Evolutionary conservation across 495 filamentous ascomycete genomes (phyloP), one percentile per base, ranked within the genome.

Genomic region (Rhypophila decipiens): DNA sequence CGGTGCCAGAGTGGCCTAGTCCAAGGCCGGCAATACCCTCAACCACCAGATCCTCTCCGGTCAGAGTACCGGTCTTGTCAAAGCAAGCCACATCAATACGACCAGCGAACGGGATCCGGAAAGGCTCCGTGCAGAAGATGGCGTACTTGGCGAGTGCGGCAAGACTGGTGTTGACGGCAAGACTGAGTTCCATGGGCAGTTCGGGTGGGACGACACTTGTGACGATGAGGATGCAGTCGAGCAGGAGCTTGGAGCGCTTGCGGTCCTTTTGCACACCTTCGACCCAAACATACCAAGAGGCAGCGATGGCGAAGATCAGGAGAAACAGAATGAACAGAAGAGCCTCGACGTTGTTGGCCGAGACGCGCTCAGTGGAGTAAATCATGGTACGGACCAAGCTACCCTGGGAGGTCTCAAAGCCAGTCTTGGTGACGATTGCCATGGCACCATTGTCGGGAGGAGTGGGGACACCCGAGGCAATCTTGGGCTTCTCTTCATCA

Each of bases 241-340:
- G 80, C 47, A 99, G 78, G 24, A 99, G 78, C 77, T 99, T 99
- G 18, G 89, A 96, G 48, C 93, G 82, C 75, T 97, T 96, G 57
- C 93, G 84, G 63, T 97, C 91, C 70, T 84, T 85, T 46, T 76
- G 68, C 31, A 97, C 90, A 69, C 93, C 93, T 66, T 99, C 91
- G 49, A 89, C 80, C 93, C 93, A 99, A 40, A 99, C 93, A 63
- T 99, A 99, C 93, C 94, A 97, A n/a, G 91, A 94, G 24, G 93
- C 93, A 45, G 93, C 93, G 64, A 99, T 76, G 53, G 93, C 93
- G 71, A 99, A 99, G 56, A 96, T 79, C 40, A 95, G 77, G 4
- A 99, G 77, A 74, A 99, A 99, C 39, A 97, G 75, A 53, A 99
- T 99, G 71, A 99, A 99, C 27, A 95, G 68, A 12, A 99, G 69